phyloP scores from a whole-genome alignment of 768 basidiomycete genomes.

The Suillus luteus region DNA sequence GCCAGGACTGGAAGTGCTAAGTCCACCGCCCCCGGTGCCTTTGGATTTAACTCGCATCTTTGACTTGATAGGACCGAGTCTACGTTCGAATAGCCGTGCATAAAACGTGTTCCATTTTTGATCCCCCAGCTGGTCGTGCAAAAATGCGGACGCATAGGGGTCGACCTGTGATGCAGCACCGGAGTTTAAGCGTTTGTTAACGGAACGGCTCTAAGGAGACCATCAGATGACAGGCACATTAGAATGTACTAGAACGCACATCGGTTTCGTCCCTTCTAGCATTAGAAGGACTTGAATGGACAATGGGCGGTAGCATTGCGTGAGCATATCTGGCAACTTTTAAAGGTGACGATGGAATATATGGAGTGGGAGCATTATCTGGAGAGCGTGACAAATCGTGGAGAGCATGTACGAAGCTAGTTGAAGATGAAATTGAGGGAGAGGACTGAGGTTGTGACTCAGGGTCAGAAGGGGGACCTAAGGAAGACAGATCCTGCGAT shows the following conservation, averaged over 20 bases:
- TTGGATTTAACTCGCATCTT: slow-evolving; percentile 36
- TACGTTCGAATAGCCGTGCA: slow-evolving; percentile 48
- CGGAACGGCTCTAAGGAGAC: slow-evolving; percentile 27
- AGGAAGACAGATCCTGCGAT: slow-evolving; percentile 24
- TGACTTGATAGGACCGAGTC: slow-evolving; percentile 42
- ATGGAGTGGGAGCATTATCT: slow-evolving; percentile 20
- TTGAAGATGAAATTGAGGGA: slow-evolving; percentile 26
- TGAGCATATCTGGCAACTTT: slow-evolving; percentile 29
- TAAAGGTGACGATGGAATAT: slow-evolving; percentile 24
- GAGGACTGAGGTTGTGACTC: slow-evolving; percentile 31
- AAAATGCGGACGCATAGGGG: slow-evolving; percentile 46
- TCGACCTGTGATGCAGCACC: slow-evolving; percentile 36
- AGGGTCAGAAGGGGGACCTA: slow-evolving; percentile 23
- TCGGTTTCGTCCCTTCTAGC: slow-evolving; percentile 27
- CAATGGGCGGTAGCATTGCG: slow-evolving; percentile 35
- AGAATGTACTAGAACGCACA: slow-evolving; percentile 15
- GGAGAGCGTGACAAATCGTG: slow-evolving; percentile 28
- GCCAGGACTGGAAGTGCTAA: slow-evolving; percentile 31
- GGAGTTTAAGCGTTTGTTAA: slow-evolving; percentile 27
- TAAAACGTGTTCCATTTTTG: slow-evolving; percentile 48
- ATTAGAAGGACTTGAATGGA: slow-evolving; percentile 36
- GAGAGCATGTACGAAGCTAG: slow-evolving; percentile 26
- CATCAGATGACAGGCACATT: slow-evolving; percentile 18
- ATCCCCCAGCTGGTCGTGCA: slow-evolving; percentile 45
- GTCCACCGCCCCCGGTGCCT: slow-evolving; percentile 25